Percentiles rank a stretch among this genome's conserved stretches.
phyloP scores from a whole-genome alignment of 2,329 filamentous ascomycete genomes.

The Aspergillus awamori region DNA sequence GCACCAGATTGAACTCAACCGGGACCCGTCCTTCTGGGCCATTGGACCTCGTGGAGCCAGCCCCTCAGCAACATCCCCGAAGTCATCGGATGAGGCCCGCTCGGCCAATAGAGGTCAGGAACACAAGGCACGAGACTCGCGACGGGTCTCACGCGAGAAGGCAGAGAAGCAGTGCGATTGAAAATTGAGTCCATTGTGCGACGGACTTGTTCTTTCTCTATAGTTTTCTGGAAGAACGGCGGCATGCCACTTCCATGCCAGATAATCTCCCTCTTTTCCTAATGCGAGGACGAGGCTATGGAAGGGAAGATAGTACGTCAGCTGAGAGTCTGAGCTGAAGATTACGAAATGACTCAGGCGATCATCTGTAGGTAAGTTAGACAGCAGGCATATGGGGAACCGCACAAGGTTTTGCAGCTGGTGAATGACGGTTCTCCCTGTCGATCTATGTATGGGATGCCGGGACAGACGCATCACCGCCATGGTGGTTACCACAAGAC shows the following conservation, averaged over 20 bases:
- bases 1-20: not conserved
- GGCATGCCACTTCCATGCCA: not conserved
- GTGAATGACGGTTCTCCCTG: not conserved
- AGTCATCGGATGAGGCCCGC: slow-evolving; percentile 11
- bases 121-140: slow-evolving; percentile 9
- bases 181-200: not conserved
- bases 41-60: not conserved
- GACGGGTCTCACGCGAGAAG: not conserved
- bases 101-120: slow-evolving; percentile 7
- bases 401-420: not conserved
- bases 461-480: not conserved
- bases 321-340: not conserved
- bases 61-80: slow-evolving; percentile 4
- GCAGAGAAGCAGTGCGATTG: not conserved
- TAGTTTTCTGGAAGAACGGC: not conserved
- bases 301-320: not conserved
- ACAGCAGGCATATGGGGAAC: not conserved
- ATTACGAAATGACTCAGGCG: not conserved
- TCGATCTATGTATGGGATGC: slow-evolving; percentile 1
- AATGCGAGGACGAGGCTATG: not conserved
- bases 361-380: not conserved
- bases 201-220: not conserved
- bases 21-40: not conserved
- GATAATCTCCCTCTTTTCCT: not conserved
- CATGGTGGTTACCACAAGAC: not conserved